Conservation (phyloP, 208 protist genomes). For the Angomonas deanei region DNA sequence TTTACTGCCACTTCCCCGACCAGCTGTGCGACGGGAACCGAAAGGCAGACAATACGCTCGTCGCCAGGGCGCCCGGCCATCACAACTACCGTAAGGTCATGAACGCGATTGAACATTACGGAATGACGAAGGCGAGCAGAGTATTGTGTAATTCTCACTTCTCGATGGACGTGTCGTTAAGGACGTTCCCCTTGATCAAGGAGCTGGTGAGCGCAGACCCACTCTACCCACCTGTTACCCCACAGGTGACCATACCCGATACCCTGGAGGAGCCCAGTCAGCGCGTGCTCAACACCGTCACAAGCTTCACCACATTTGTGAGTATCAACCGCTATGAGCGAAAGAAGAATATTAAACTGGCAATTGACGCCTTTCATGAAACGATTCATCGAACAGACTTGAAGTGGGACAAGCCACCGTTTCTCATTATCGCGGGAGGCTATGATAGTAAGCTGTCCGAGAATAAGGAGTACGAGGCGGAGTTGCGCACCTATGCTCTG, state of each 20-base stretch:
- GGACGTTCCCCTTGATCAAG: conserved; percentile 47
- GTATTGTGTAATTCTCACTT: conserved; percentile 87
- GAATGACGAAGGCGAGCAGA: conserved; percentile 46
- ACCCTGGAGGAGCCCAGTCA: conserved; percentile 6
- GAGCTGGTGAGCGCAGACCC: conserved; percentile 39
- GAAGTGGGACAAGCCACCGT: conserved; percentile 7
- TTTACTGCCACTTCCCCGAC: conserved; percentile 99
- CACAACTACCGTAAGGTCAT: conserved; percentile 82
- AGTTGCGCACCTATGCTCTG: conserved; percentile 53
- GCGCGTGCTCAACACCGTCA: conserved; percentile 12
- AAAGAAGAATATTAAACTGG: conserved; percentile 96
- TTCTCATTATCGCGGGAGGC: conserved; percentile 86
- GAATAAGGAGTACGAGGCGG: conserved; percentile 73
- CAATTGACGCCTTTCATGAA: conserved; percentile 73
- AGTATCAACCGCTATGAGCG: conserved; percentile 98
- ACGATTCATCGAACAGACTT: conserved; percentile 14
- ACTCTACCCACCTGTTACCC: conserved; percentile 72
- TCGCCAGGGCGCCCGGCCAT: conserved; percentile 23
- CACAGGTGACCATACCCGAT: conserved; percentile 7
- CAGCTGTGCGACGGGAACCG: conserved; percentile 84
- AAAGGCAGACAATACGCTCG: conserved; percentile 31
- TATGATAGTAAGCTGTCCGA: conserved; percentile 72
- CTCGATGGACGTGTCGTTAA: conserved; percentile 35
- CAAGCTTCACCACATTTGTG: conserved; percentile 60
- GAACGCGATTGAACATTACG: conserved; percentile 72